phyloP scores from a whole-genome alignment of 371 early-diverging fungal species.

The Mortierella sp. region DNA sequence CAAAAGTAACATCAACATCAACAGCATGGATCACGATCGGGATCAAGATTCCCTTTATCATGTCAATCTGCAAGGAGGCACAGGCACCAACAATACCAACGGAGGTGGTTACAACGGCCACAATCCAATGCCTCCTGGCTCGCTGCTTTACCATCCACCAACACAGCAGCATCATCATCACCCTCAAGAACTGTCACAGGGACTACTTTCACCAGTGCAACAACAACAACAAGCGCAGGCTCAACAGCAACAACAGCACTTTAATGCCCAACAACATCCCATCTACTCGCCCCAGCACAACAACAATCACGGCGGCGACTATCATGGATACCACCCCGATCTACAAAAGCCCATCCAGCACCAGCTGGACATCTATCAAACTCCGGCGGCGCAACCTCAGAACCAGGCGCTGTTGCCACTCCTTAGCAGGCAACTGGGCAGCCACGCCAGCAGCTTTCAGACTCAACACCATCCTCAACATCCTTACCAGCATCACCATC shows the following conservation, averaged over 20 bases:
- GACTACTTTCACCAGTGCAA: constrained; percentile 7
- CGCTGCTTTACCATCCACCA: constrained; percentile 13
- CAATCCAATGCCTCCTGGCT: not conserved
- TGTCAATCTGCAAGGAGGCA: constrained; percentile 4
- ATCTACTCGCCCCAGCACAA: constrained; percentile 26
- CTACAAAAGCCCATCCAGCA: constrained; percentile 43
- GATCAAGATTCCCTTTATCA: constrained; percentile 10
- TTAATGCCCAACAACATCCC: constrained; percentile 17
- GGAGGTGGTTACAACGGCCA: not conserved
- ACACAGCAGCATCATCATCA: constrained; percentile 17
- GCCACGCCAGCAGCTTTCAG: constrained; percentile 27
- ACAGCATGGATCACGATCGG: constrained; percentile 14
- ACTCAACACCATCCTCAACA: constrained; percentile 38
- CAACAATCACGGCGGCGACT: constrained; percentile 9
- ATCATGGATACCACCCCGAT: constrained; percentile 32
- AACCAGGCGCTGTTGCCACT: constrained; percentile 40
- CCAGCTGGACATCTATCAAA: constrained; percentile 46
- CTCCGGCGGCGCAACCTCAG: constrained; percentile 33
- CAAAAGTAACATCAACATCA: not conserved
- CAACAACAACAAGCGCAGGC: constrained; percentile 10
- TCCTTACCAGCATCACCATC: constrained; percentile 25
- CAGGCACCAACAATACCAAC: not conserved
- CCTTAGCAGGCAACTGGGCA: constrained; percentile 35
- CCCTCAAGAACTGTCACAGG: constrained; percentile 18
- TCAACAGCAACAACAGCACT: constrained; percentile 26